These are phyloP conservation scores for Cladosporium sp. DNA, from an alignment of 2,329 filamentous ascomycete genomes.

Conservation along the genomic window DNA sequence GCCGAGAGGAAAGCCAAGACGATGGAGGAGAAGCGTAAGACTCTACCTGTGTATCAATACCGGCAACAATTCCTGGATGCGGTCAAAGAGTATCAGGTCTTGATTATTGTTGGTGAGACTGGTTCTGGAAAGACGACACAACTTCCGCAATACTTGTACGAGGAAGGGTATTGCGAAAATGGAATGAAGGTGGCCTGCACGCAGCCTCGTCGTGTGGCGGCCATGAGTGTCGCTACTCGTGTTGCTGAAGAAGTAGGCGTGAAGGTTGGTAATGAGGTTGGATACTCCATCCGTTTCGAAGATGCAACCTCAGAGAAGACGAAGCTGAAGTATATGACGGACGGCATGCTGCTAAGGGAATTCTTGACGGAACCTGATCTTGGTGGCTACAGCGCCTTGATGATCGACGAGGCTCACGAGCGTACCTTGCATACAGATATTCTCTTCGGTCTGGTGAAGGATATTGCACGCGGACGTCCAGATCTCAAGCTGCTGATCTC, in stretches of 20 bases:
- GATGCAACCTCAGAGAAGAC: conserved; percentile 90
- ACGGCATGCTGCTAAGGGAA: conserved; percentile 88
- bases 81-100: conserved; percentile 75
- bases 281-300: conserved; percentile 93
- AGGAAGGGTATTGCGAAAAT: conserved; percentile 81
- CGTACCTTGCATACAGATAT: conserved; percentile 89
- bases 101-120: conserved; percentile 92
- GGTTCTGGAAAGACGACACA: conserved; percentile 96
- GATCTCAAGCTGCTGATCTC: conserved; percentile 90
- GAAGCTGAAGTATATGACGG: conserved; percentile 91
- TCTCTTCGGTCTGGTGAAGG: conserved; percentile 79
- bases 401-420: conserved; percentile 98
- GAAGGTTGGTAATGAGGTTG: conserved; percentile 86
- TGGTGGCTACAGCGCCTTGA: conserved; percentile 76
- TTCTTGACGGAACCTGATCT: conserved; percentile 86
- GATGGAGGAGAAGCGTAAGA: conserved; percentile 89
- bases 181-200: conserved; percentile 88
- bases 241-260: conserved; percentile 92
- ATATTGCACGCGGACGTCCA: conserved; percentile 74
- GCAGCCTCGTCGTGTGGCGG: conserved; percentile 89
- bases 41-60: conserved; percentile 83
- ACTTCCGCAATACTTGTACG: conserved; percentile 86
- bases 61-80: conserved; percentile 82
- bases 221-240: conserved; percentile 95
- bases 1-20: conserved; percentile 83